Conservation (phyloP, 169 alveolate species). For the Eimeria tenella region DNA sequence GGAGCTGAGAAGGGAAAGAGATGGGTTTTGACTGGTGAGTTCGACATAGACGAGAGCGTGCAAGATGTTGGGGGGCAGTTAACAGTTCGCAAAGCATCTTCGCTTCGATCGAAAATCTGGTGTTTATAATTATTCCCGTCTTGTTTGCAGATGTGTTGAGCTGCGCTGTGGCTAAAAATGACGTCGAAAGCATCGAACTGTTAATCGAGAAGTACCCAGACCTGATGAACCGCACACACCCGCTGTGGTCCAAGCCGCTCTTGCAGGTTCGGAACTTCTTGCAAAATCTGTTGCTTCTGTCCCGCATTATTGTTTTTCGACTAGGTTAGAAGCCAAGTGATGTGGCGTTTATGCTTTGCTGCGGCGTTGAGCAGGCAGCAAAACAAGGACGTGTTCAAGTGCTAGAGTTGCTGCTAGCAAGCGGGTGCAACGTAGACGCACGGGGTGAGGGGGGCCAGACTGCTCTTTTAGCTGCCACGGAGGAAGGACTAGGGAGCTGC, state of each 20-base stretch:
- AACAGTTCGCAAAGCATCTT: background rate
- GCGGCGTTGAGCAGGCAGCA: conserved; percentile 76
- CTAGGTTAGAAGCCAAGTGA: background rate
- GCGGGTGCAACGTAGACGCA: conserved; percentile 73
- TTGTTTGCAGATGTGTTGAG: conserved; percentile 78
- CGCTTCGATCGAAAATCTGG: background rate
- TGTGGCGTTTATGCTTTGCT: background rate
- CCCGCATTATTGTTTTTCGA: background rate
- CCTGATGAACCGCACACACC: conserved; percentile 87
- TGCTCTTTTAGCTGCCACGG: conserved; percentile 90
- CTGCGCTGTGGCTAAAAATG: conserved; percentile 89
- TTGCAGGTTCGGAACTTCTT: conserved; percentile 87
- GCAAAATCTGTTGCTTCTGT: background rate
- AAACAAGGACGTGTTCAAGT: conserved; percentile 76
- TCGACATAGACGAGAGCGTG: background rate
- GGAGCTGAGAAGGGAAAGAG: conserved; percentile 87
- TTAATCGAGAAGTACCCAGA: conserved; percentile 88
- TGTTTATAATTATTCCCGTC: background rate
- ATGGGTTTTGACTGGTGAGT: conserved; percentile 87
- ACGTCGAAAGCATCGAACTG: conserved; percentile 84
- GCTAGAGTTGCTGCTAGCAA: conserved; percentile 62
- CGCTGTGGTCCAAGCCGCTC: conserved; percentile 90
- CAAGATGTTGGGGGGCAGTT: no score
- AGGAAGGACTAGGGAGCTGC: conserved; percentile 88
- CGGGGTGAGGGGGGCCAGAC: conserved; percentile 78